Evolutionary conservation across 1,284 basidiomycete species (phyloP).

Genomic region (Cryptococcus sp.): DNA sequence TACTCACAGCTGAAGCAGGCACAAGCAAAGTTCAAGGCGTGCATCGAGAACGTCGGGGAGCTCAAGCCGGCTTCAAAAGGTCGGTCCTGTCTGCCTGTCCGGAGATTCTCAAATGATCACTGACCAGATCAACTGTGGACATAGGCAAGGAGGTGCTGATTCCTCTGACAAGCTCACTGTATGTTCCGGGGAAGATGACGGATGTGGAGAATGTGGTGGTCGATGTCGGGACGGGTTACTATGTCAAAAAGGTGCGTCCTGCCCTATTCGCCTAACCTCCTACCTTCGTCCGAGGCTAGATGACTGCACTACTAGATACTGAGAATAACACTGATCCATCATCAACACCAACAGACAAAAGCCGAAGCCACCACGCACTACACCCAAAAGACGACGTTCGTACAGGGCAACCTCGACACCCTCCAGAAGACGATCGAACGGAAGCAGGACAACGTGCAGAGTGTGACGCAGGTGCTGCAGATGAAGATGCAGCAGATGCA

Average conservation of each 20-base stretch:
- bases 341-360: slow-evolving; percentile 74
- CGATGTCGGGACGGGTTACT: slow-evolving; percentile 96
- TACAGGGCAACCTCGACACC: slow-evolving; percentile 72
- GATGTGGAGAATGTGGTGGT: slow-evolving; percentile 85
- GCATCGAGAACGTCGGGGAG: slow-evolving; percentile 74
- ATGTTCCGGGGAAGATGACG: slow-evolving; percentile 84
- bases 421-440: slow-evolving; percentile 80
- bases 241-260: slow-evolving; percentile 76
- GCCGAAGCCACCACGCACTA: slow-evolving; percentile 76
- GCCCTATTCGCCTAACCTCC: not conserved
- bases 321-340: too few relatives aligned
- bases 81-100: slow-evolving; percentile 44
- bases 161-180: slow-evolving; percentile 89
- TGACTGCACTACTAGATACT: not conserved
- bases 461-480: slow-evolving; percentile 69
- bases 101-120: not conserved
- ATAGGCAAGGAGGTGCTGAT: slow-evolving; percentile 83
- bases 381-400: slow-evolving; percentile 68
- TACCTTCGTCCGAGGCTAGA: not conserved
- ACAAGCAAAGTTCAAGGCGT: slow-evolving; percentile 85
- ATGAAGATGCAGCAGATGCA: slow-evolving; percentile 59
- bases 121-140: not conserved
- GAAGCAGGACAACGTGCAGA: slow-evolving; percentile 83
- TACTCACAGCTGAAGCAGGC: slow-evolving; percentile 90
- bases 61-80: slow-evolving; percentile 72